Percentiles rank a stretch among this genome's conserved stretches.
Evolutionary conservation across 2,329 filamentous ascomycete species (phyloP).

Genomic region (Sporothrix pseudoabietina): DNA sequence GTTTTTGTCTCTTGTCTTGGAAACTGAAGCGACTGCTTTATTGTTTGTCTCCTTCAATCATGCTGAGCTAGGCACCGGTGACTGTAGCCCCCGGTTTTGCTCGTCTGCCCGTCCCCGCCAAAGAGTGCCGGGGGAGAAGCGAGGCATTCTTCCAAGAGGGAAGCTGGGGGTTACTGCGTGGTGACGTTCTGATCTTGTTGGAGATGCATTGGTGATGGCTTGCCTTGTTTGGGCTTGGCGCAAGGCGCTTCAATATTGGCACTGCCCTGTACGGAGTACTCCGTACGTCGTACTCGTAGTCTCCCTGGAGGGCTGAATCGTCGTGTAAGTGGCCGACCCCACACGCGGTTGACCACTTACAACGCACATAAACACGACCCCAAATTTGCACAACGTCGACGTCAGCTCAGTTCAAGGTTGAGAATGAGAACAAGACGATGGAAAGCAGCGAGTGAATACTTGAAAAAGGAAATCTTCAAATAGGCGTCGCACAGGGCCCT

Average conservation of each 20-base stretch:
- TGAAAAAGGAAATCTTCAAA: too few species aligned
- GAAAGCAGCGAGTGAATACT: too few species aligned
- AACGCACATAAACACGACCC: too few species aligned
- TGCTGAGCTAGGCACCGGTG: not conserved
- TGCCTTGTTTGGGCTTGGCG: not conserved
- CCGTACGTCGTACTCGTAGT: too few species aligned
- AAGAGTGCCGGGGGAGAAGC: not conserved
- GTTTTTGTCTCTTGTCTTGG: not conserved
- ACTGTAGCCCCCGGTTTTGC: not conserved
- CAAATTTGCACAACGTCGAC: too few species aligned
- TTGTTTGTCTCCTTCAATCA: too few species aligned
- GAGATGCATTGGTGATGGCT: not conserved
- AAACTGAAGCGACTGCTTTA: too few species aligned
- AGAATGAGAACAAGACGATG: too few species aligned
- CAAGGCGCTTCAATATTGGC: not conserved
- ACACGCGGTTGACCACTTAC: too few species aligned
- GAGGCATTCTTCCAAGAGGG: not conserved
- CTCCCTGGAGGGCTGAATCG: not conserved
- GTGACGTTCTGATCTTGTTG: not conserved
- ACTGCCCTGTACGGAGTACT: not conserved
- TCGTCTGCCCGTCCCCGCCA: not conserved
- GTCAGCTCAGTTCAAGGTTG: too few species aligned
- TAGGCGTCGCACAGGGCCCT: too few species aligned
- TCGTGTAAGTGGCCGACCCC: too few species aligned
- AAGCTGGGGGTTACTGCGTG: not conserved